Percentiles rank a stretch among this genome's conserved stretches.
These are phyloP conservation scores for Volutella citrinella DNA, from an alignment of 2,329 filamentous ascomycete species.

Conservation along the genomic window DNA sequence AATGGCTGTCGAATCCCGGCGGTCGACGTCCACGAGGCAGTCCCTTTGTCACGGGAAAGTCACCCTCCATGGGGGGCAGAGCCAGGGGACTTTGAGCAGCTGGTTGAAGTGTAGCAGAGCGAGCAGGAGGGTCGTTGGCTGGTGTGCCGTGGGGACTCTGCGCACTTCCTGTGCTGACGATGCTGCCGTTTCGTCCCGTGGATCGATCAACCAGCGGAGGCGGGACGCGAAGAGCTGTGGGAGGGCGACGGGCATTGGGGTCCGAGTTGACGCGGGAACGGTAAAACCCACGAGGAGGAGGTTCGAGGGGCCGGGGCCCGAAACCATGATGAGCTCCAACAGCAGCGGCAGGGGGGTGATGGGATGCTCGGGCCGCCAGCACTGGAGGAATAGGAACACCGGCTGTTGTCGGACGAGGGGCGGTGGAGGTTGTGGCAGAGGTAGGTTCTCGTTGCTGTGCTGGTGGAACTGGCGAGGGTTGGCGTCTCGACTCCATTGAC, in stretches of 20 bases:
- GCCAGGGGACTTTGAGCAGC: constrained; percentile 26
- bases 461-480: too few relatives aligned
- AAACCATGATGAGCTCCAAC: constrained; percentile 10
- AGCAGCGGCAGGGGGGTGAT: constrained; percentile 5
- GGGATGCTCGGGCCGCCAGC: constrained; percentile 10
- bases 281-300: constrained; percentile 22
- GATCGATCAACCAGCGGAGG: constrained; percentile 16
- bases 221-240: constrained; percentile 17
- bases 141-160: constrained; percentile 18
- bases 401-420: too few relatives aligned
- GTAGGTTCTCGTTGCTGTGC: neutral
- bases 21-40: constrained; percentile 34
- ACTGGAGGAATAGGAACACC: neutral
- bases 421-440: too few relatives aligned
- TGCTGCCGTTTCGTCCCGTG: constrained; percentile 6
- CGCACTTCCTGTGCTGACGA: constrained; percentile 3
- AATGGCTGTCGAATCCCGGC: constrained; percentile 6
- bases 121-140: constrained; percentile 17
- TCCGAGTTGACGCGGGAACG: constrained; percentile 24
- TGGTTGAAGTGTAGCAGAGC: constrained; percentile 7
- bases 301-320: constrained; percentile 20
- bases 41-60: constrained; percentile 32
- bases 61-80: constrained; percentile 27
- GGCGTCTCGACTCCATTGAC: neutral
- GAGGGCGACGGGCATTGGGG: constrained; percentile 22